A percentile compares a stretch with the other conserved stretches of the same genome.
phyloP scores from a whole-genome alignment of 2,329 filamentous ascomycete species.

The Colletotrichum salicis region DNA sequence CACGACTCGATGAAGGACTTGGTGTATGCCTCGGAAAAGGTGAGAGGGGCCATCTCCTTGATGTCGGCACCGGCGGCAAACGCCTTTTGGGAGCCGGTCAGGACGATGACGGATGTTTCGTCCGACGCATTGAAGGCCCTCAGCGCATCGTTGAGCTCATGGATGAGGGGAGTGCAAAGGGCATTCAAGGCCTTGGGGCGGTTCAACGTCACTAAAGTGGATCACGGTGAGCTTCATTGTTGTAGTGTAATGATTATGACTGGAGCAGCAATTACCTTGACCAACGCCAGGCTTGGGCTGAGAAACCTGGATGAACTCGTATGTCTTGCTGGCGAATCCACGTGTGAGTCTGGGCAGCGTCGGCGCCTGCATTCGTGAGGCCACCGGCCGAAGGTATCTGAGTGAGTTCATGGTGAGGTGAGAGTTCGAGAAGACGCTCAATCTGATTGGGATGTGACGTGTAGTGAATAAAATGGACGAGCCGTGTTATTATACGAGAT shows the following conservation, averaged over 20 bases:
- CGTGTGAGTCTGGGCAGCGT: conserved; percentile 67
- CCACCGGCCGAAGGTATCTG: conserved; percentile 69
- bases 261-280: conserved; percentile 69
- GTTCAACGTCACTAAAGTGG: conserved; percentile 81
- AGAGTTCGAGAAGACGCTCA: neutral
- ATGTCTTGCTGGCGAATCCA: conserved; percentile 65
- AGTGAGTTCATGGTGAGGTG: conserved; percentile 60
- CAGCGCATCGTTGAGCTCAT: conserved; percentile 86
- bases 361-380: conserved; percentile 67
- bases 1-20: conserved; percentile 94
- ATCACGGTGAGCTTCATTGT: conserved; percentile 18
- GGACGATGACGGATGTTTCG: conserved; percentile 78
- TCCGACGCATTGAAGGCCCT: conserved; percentile 75
- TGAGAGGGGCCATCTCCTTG: conserved; percentile 97
- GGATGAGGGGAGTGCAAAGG: conserved; percentile 88
- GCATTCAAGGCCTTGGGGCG: conserved; percentile 96
- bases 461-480: neutral
- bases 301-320: conserved; percentile 86
- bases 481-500: neutral
- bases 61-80: conserved; percentile 98
- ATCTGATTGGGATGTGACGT: neutral
- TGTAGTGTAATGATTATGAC: conserved; percentile 22
- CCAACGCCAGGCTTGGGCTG: conserved; percentile 89
- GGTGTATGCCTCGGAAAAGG: conserved; percentile 88
- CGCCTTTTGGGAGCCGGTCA: conserved; percentile 89